Evolutionary conservation across 768 basidiomycete species (phyloP).

Genomic region (Dacryopinax spathularia): DNA sequence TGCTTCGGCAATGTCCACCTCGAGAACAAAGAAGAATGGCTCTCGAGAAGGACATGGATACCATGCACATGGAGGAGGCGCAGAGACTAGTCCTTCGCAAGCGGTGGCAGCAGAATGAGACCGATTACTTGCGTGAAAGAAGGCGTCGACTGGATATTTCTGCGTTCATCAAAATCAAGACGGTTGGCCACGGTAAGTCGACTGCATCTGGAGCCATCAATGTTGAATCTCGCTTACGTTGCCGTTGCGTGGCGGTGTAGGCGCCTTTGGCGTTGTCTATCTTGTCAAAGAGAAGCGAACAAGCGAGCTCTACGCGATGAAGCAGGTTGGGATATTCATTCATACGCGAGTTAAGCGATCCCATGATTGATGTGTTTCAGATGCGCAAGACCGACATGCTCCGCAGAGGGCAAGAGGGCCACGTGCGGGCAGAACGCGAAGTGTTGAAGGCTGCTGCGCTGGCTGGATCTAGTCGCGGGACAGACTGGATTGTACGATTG

Average conservation of each 20-base stretch:
- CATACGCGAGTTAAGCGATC: slow-evolving; percentile 16
- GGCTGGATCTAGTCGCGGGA: slow-evolving; percentile 54
- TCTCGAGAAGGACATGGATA: slow-evolving; percentile 76
- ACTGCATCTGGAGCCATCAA: not conserved
- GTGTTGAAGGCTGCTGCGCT: slow-evolving; percentile 80
- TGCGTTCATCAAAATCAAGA: slow-evolving; percentile 79
- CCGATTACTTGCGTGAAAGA: slow-evolving; percentile 71
- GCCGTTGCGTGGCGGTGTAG: slow-evolving; percentile 25
- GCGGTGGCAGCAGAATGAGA: slow-evolving; percentile 78
- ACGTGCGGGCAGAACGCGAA: slow-evolving; percentile 90
- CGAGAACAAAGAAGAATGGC: slow-evolving; percentile 72
- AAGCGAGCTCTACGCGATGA: slow-evolving; percentile 86
- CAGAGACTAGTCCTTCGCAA: slow-evolving; percentile 59
- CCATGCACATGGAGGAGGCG: slow-evolving; percentile 51
- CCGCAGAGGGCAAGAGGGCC: slow-evolving; percentile 92
- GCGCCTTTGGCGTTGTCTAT: slow-evolving; percentile 92
- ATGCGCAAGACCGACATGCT: slow-evolving; percentile 84
- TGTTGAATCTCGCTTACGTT: not conserved
- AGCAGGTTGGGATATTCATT: slow-evolving; percentile 46
- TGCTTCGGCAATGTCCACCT: slow-evolving; percentile 71
- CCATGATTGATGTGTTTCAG: slow-evolving; percentile 26
- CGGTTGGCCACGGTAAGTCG: slow-evolving; percentile 74
- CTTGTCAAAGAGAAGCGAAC: slow-evolving; percentile 72
- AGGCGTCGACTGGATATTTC: slow-evolving; percentile 69
- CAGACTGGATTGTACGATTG: slow-evolving; percentile 89